Conservation (phyloP, 768 basidiomycete species). For the Termitomyces sp. region DNA sequence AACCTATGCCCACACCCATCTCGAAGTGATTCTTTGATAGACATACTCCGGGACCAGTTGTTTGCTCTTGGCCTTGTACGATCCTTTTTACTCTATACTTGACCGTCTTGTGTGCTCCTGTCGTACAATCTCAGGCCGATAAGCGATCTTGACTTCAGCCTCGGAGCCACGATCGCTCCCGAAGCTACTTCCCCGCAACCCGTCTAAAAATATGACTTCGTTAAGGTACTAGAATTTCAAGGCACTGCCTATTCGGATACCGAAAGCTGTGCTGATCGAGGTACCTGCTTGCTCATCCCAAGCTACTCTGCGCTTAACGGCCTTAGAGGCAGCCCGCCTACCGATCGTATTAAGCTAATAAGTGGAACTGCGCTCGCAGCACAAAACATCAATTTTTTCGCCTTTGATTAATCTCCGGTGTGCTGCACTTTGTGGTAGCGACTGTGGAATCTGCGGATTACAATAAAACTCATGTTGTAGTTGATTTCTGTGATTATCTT, state of each 20-base stretch:
- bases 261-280: neutral
- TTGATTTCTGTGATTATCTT: neutral
- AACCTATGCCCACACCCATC: neutral
- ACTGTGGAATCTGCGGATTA: neutral
- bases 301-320: neutral
- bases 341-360: no score
- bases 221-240: neutral
- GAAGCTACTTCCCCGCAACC: neutral
- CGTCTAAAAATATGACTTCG: neutral
- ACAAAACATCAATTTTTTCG: neutral
- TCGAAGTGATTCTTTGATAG: neutral
- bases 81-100: neutral
- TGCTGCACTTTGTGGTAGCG: neutral
- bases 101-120: neutral
- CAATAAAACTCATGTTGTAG: no score
- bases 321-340: neutral
- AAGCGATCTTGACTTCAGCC: neutral
- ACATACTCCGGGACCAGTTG: neutral
- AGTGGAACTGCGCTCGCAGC: neutral
- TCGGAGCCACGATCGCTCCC: neutral
- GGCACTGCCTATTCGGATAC: neutral
- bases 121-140: neutral
- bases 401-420: neutral
- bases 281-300: neutral
- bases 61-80: no score